Evolutionary conservation across 345 rosid genomes (phyloP).

Genomic region (Salix exigua): DNA sequence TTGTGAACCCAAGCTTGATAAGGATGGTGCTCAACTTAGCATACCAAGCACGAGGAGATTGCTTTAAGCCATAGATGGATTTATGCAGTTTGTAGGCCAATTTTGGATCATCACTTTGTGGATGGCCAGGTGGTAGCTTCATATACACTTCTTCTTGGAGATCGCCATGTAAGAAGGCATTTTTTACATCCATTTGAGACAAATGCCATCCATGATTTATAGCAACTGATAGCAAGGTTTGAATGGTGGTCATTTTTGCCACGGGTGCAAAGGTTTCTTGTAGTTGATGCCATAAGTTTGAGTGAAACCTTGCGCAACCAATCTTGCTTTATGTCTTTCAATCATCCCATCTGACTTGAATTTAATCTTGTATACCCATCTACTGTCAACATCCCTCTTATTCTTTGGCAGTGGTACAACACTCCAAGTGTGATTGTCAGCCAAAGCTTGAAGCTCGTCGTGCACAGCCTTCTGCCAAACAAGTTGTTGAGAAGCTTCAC

Average conservation of each 20-base stretch:
- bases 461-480: background rate
- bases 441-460: background rate
- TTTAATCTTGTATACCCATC: background rate
- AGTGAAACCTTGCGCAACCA: background rate
- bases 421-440: background rate
- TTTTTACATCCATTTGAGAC: too few species aligned
- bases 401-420: background rate
- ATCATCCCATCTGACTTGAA: background rate
- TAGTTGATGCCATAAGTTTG: background rate
- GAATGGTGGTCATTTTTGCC: too few species aligned
- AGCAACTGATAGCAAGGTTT: too few species aligned
- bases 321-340: background rate
- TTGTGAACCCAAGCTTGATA: too few species aligned
- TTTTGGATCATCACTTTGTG: background rate
- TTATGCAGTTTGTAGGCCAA: too few species aligned
- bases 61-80: too few species aligned
- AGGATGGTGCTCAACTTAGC: background rate
- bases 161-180: too few species aligned
- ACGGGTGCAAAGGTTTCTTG: background rate
- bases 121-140: too few species aligned
- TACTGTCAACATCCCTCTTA: background rate
- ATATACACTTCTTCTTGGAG: too few species aligned
- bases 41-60: background rate
- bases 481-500: background rate
- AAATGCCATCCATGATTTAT: too few species aligned